Base-by-base conservation (phyloP, 306 rosid species). In the Dalbergia cochinchinensis region DNA sequence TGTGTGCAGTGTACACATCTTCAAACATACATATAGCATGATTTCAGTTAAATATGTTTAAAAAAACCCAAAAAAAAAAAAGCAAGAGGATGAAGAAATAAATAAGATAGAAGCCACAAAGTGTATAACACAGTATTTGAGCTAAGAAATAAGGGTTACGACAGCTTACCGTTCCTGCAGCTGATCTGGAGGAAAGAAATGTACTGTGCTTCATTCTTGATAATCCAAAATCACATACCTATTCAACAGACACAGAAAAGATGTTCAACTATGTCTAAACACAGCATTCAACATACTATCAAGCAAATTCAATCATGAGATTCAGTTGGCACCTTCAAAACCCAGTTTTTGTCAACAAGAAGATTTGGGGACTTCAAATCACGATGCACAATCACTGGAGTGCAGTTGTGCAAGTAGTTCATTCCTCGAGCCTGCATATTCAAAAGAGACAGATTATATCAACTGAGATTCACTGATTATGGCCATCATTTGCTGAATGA, bases 351-450 rank as follows among this genome's bases (percentile, higher is more conserved):
- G 78, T 94, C 98, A 53, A 94, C 98, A 19, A 94, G 96, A 82
- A 92, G 97, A 87, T 94, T 94, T 48, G 97, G 98, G 58, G 98
- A 92, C 88, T 94, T 94, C 94, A 94, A 86, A 84, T 94, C 98
- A 68, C 96, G 97, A 74, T 94, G 98, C 48, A 94, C 98, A 73
- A 94, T 82, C 55, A 88, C 85, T 4, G 98, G 98, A 48, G 86
- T 77, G 87, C 94, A 88, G 76, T 76, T 94, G 84, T 92, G 98
- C 92, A 94, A 87, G 82, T 94, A 94, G 80, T 92, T 94, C 98
- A 94, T 94, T 84, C 98, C 97, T 74, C 97, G 88, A 65, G 98
- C 97, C 98, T 94, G 90, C 81, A 80, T 31, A 82, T 73, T 77
- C 78, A 58, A 66, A 74, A 73, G 71, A 26, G 26, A 74, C 14